Percentiles rank a stretch among this genome's conserved stretches.
phyloP scores from a whole-genome alignment of 441 rosid genomes.

The Erodium trifolium region DNA sequence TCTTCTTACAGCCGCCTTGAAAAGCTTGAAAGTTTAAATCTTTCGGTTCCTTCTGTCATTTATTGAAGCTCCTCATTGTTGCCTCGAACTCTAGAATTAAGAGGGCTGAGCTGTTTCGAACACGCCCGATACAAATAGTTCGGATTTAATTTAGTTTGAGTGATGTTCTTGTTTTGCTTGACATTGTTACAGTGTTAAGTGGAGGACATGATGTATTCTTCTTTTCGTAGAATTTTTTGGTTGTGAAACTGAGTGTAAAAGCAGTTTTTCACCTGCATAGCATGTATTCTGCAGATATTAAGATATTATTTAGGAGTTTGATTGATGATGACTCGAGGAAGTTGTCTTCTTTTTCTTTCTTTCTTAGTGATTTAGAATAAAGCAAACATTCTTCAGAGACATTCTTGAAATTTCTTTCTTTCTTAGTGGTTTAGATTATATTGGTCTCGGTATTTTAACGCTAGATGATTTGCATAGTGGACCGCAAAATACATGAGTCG shows the following conservation, averaged over 20 bases:
- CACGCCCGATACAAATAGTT: background rate
- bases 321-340: too few species aligned
- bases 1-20: constrained; percentile 54
- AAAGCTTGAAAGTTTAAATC: constrained; percentile 48
- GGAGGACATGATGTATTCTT: background rate
- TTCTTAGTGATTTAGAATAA: too few species aligned
- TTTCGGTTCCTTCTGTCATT: background rate
- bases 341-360: too few species aligned
- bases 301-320: background rate
- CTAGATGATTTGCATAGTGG: too few species aligned
- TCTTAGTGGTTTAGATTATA: too few species aligned
- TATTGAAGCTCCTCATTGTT: background rate
- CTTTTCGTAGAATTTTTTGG: background rate
- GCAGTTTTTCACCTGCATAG: background rate
- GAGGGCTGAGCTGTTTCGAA: too few species aligned
- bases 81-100: too few species aligned
- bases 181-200: background rate
- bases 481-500: too few species aligned
- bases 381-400: too few species aligned
- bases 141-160: background rate
- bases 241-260: background rate
- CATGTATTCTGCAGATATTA: background rate
- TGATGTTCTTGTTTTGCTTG: background rate
- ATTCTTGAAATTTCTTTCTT: too few species aligned
- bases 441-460: too few species aligned